Base-by-base conservation (phyloP, 2,329 filamentous ascomycete genomes). In the Drechslerella coelobrocha region DNA sequence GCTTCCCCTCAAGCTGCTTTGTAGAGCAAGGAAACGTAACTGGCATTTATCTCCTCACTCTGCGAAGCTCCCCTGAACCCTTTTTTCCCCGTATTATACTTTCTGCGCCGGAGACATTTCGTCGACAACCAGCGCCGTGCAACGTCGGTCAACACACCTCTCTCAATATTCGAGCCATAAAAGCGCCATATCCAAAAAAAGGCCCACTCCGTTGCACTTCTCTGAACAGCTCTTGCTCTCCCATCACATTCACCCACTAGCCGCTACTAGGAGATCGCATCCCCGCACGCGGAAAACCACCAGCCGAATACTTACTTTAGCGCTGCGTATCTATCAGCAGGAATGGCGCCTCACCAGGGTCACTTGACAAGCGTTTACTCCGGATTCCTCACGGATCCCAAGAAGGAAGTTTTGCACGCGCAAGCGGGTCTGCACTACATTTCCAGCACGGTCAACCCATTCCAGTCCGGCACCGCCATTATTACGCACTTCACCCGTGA, bases 351-450 rank as follows among this genome's bases (percentile, higher is more conserved):
- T 48, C 27, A 61, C 29, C 55, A 61, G 39, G 61, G 60, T 61
- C 55, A 54, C 55, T 51, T 66, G 48, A 72, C 68, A 2, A 56
- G 29, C 29, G 23, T 54, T 39, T 93, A 93, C 82, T 84, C 87
- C 82, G 85, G 86, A 81, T 92, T 92, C 78, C 83, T 92, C 61
- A 83, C 84, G 77, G 82, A 85, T 73, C 89, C 89, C 73, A 87
- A 81, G 79, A 81, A 86, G 61, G 84, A 85, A 61, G 81, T 85
- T 62, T 82, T 93, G 76, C 83, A 87, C 34, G 80, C 84, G 59
- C 83, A 88, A 78, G 88, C 88, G 66, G 85, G 88, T 47, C 81
- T 92, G 75, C 87, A 93, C 82, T 99, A 97, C 82, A 88, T 97
- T 79, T 91, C 92, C 61, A 72, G 61, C 55, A 96, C 93, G 6